Evolutionary conservation across 768 basidiomycete species (phyloP).

Genomic region (Candolleomyces aberdarensis): DNA sequence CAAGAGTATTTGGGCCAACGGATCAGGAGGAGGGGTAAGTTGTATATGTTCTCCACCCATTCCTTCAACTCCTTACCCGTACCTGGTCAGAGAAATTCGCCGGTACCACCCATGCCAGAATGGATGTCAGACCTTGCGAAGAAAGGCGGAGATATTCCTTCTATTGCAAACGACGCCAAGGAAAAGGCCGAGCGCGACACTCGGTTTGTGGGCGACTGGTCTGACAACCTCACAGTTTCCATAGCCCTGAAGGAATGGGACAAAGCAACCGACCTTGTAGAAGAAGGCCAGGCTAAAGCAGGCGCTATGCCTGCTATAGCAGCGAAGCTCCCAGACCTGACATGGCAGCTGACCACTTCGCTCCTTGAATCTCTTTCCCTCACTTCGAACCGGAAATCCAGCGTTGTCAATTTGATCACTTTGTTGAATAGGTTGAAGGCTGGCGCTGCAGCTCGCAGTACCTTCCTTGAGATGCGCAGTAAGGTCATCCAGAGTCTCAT

Average conservation of each 20-base stretch:
- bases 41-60: background rate
- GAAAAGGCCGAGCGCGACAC: constrained; percentile 79
- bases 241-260: constrained; percentile 90
- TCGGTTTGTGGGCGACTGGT: constrained; percentile 87
- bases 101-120: constrained; percentile 63
- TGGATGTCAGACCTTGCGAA: constrained; percentile 72
- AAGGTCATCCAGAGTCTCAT: constrained; percentile 73
- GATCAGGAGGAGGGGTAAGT: constrained; percentile 39
- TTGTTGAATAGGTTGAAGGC: constrained; percentile 75
- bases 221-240: constrained; percentile 87
- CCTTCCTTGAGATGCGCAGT: constrained; percentile 78
- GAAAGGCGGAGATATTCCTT: constrained; percentile 47
- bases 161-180: constrained; percentile 51
- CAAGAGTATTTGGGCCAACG: constrained; percentile 65
- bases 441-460: constrained; percentile 72
- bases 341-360: constrained; percentile 63
- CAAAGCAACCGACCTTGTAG: constrained; percentile 78
- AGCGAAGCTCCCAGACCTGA: constrained; percentile 63
- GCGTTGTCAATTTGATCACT: constrained; percentile 66
- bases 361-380: constrained; percentile 73
- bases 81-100: constrained; percentile 23
- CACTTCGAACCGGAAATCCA: constrained; percentile 73
- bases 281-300: constrained; percentile 73
- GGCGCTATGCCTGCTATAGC: constrained; percentile 49
- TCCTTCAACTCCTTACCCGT: background rate